phyloP scores from a whole-genome alignment of 352 stramenopile genomes.

The Phytophthora syringae region DNA sequence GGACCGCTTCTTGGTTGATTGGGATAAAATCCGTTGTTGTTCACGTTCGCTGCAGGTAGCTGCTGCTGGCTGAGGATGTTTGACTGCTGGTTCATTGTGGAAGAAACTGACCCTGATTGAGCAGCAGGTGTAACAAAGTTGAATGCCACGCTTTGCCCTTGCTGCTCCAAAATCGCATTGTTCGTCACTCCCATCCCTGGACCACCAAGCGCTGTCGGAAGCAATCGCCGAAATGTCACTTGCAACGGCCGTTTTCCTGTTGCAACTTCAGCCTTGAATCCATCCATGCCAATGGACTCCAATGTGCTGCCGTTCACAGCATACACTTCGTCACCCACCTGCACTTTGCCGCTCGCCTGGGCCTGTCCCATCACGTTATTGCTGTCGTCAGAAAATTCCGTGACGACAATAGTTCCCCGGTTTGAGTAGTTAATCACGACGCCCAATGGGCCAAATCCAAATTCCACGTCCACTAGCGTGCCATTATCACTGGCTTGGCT shows the following conservation, averaged over 20 bases:
- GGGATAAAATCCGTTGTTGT: constrained; percentile 24
- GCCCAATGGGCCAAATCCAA: constrained; percentile 69
- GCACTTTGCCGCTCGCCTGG: constrained; percentile 70
- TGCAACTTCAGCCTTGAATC: constrained; percentile 75
- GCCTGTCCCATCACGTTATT: constrained; percentile 78
- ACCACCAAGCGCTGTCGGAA: constrained; percentile 6
- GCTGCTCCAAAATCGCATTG: constrained; percentile 2
- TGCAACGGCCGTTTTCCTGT: constrained; percentile 64
- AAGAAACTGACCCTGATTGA: constrained; percentile 12
- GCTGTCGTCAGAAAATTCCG: constrained; percentile 78
- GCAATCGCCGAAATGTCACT: constrained; percentile 70
- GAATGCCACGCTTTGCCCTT: constrained; percentile 3
- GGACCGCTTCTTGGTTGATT: constrained; percentile 18
- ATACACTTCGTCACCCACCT: constrained; percentile 80
- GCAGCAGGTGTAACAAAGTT: constrained; percentile 16
- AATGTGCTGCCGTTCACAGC: constrained; percentile 75
- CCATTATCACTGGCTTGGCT: constrained; percentile 28
- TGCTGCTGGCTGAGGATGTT: constrained; percentile 28
- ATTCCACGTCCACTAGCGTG: constrained; percentile 70
- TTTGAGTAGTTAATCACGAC: constrained; percentile 88
- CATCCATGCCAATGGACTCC: constrained; percentile 80
- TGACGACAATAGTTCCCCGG: constrained; percentile 76
- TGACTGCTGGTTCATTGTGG: constrained; percentile 22
- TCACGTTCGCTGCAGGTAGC: neutral
- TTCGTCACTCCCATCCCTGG: constrained; percentile 3